These are phyloP conservation scores for Quercus tomentella DNA, from an alignment of 331 rosid genomes.

Conservation along the genomic window DNA sequence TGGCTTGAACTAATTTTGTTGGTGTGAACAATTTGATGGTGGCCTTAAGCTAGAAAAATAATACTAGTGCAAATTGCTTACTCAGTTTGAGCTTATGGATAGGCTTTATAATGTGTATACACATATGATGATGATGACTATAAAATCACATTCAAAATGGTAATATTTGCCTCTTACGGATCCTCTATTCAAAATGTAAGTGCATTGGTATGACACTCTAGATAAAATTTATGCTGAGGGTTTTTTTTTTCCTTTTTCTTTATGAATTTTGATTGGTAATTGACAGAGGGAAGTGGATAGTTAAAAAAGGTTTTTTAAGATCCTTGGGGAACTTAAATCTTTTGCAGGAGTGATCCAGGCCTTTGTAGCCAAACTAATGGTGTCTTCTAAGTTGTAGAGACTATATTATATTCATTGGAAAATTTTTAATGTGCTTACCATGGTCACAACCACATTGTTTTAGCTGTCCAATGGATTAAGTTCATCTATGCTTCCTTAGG, in stretches of 20 bases:
- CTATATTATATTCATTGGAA: neutral
- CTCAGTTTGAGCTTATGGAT: neutral
- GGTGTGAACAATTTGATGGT: neutral
- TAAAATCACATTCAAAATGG: neutral
- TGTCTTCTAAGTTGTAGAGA: neutral
- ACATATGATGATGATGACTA: neutral
- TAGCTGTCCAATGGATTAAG: neutral
- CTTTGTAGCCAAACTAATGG: neutral
- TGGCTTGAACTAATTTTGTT: neutral
- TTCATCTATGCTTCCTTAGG: neutral
- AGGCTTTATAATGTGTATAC: no score
- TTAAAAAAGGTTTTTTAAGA: neutral
- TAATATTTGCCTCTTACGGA: neutral
- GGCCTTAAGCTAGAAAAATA: neutral
- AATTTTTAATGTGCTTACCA: neutral
- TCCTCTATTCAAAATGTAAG: neutral
- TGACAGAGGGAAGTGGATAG: neutral
- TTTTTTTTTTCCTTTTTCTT: neutral
- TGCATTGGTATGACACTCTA: neutral
- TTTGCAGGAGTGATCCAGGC: neutral
- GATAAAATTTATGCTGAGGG: neutral
- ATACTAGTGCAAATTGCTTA: neutral
- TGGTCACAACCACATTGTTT: neutral
- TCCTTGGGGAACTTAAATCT: neutral
- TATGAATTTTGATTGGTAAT: neutral